A percentile compares a stretch with the other conserved stretches of the same genome.
These are phyloP conservation scores for Triangularia verruculosa DNA, from an alignment of 2,329 filamentous ascomycete species.

Conservation along the genomic window DNA sequence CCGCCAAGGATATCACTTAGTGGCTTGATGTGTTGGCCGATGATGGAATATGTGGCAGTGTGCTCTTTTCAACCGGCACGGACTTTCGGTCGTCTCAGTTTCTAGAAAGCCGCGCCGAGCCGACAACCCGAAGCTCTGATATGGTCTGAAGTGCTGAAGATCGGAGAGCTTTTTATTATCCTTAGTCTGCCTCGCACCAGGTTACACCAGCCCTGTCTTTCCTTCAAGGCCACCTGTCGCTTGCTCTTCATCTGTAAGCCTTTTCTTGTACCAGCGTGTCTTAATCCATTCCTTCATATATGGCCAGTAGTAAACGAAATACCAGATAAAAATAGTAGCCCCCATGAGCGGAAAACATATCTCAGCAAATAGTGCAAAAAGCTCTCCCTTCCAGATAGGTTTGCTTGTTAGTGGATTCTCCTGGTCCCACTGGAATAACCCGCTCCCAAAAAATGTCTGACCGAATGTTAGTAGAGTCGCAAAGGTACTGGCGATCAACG, in stretches of 20 bases:
- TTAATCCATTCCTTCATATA: background rate
- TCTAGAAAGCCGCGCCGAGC: no score
- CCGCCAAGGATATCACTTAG: no score
- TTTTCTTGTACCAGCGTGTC: background rate
- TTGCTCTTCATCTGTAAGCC: background rate
- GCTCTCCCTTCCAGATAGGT: background rate
- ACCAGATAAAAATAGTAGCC: background rate
- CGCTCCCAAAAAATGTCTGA: slow-evolving; percentile 7
- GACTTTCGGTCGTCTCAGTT: no score
- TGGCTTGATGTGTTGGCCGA: no score
- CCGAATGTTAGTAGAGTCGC: background rate
- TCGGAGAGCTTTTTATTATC: background rate
- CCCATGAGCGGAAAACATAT: background rate
- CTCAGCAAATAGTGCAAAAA: background rate
- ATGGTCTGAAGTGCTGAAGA: background rate
- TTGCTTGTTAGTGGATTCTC: background rate
- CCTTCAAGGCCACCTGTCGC: background rate
- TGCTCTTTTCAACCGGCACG: no score
- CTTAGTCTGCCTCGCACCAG: background rate
- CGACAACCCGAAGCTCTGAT: no score
- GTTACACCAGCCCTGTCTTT: background rate
- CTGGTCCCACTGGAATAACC: slow-evolving; percentile 4
- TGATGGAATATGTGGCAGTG: no score
- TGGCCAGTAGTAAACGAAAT: background rate
- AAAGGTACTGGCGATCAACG: background rate